phyloP scores from a whole-genome alignment of 371 early-diverging fungal genomes.

The Mucor racemosus region DNA sequence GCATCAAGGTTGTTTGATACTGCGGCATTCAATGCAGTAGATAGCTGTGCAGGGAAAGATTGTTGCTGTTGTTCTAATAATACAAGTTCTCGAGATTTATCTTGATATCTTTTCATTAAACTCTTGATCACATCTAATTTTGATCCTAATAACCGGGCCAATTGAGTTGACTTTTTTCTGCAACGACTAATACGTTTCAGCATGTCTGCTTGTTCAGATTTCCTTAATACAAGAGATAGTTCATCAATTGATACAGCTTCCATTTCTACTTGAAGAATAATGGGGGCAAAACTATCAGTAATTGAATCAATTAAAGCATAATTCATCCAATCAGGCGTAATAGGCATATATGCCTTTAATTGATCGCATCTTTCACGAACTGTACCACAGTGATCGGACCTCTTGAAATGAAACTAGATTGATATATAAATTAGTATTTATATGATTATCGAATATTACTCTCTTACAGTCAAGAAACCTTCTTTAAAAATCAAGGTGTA shows the following conservation, averaged over 20 bases:
- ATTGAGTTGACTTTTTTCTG: conserved; percentile 77
- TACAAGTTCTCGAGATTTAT: conserved; percentile 34
- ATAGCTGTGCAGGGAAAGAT: conserved; percentile 9
- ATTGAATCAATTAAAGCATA: conserved; percentile 87
- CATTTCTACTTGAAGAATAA: conserved; percentile 73
- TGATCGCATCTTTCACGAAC: conserved; percentile 46
- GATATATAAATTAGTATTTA: not conserved
- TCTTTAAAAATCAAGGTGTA: conserved; percentile 80
- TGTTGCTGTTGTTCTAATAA: conserved; percentile 9
- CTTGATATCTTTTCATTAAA: conserved; percentile 78
- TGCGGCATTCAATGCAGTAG: not conserved
- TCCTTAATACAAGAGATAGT: conserved; percentile 73
- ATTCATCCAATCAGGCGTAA: conserved; percentile 75
- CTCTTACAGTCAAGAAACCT: conserved; percentile 61
- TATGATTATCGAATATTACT: no score
- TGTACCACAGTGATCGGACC: conserved; percentile 33
- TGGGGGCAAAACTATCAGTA: conserved; percentile 80
- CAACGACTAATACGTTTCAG: conserved; percentile 82
- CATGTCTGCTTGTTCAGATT: conserved; percentile 86
- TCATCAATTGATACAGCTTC: conserved; percentile 91
- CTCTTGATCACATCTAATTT: conserved; percentile 84
- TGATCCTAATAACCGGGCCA: conserved; percentile 71
- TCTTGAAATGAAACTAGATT: conserved; percentile 45
- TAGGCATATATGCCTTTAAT: conserved; percentile 40
- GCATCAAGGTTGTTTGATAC: not conserved